Base-by-base conservation (phyloP, 106 monocot genomes). In the Cymbidium sinense region DNA sequence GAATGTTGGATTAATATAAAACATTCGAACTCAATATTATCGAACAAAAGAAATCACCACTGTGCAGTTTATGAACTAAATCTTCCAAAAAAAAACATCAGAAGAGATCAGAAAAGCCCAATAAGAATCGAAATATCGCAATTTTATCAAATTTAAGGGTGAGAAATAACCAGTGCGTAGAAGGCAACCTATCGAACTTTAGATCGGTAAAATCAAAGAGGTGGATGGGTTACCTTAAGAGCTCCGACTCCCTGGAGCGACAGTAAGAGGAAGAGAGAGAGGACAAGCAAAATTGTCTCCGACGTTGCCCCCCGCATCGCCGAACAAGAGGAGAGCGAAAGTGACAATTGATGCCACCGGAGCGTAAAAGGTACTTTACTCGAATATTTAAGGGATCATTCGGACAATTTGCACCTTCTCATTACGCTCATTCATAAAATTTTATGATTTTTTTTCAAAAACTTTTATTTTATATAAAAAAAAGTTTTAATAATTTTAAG, bases 171-270 rank as follows among this genome's bases (percentile, higher is more conserved):
- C n/a, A n/a, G n/a, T n/a, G n/a, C n/a, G n/a, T n/a, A n/a, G n/a
- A n/a, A 29, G 33, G 0, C 10, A 34, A 34, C 4, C 33, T 0
- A 27, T 12, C 3, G 31, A 15, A 12, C 31, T 17, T 31, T 34
- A 17, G 69, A 17, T 15, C 34, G 8, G 33, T 27, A 69, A 34
- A 71, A 39, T 17, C 6, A 71, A 34, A 37, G n/a, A 39, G 34
- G 2, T 0, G 2, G 36, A 23, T 11, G 71, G 5, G 20, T 36
- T 71, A 37, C 71, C 71, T 37, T 35, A 19, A 71, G 37, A 71
- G 71, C 71, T 71, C 37, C 71, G 71, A 1, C 71, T 71, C 36
- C 71, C 17, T 21, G 71, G 10, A 71, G 36, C 71, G 29, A 37
- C 71, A 71, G 71, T n/a, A 31, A 37, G 37, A 71, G 7, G 20